Evolutionary conservation across 768 basidiomycete genomes (phyloP).

Genomic region (Naganishia onofrii): DNA sequence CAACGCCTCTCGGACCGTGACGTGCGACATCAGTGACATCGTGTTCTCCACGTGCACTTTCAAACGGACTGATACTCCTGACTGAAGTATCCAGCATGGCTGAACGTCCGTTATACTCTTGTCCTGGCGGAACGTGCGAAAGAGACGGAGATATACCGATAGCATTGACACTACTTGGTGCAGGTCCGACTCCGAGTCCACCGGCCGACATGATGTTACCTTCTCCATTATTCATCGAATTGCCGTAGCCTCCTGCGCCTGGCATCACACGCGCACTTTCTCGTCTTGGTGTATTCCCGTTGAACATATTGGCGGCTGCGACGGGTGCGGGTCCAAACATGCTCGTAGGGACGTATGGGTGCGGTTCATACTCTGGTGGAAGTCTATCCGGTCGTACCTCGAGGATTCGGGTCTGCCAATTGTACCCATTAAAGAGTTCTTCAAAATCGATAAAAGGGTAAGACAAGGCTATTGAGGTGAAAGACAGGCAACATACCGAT

Average conservation of each 20-base stretch:
- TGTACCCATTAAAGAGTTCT: slow-evolving; percentile 92
- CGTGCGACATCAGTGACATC: not conserved
- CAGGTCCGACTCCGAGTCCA: slow-evolving; percentile 3
- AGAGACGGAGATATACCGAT: not conserved
- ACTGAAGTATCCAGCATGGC: not conserved
- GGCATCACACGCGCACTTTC: not conserved
- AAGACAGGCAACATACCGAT: slow-evolving; percentile 53
- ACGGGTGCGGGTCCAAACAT: not conserved
- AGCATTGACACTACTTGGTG: not conserved
- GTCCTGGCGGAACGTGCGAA: not conserved
- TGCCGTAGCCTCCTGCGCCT: not conserved
- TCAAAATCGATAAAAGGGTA: slow-evolving; percentile 19
- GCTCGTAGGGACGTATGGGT: slow-evolving; percentile 31
- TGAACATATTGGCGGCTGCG: not conserved
- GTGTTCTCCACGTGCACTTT: not conserved
- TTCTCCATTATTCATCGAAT: too few species aligned
- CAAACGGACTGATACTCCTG: slow-evolving; percentile 9
- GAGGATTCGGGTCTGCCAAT: slow-evolving; percentile 89
- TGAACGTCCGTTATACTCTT: not conserved
- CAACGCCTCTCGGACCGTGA: not conserved
- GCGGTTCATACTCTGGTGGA: slow-evolving; percentile 62
- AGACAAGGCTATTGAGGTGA: not conserved
- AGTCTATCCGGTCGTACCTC: slow-evolving; percentile 89
- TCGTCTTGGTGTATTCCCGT: not conserved
- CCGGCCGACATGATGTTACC: not conserved